Percentiles rank a stretch among this genome's conserved stretches.
Conservation (phyloP, 2,329 filamentous ascomycete species). For the Claviceps capensis region DNA sequence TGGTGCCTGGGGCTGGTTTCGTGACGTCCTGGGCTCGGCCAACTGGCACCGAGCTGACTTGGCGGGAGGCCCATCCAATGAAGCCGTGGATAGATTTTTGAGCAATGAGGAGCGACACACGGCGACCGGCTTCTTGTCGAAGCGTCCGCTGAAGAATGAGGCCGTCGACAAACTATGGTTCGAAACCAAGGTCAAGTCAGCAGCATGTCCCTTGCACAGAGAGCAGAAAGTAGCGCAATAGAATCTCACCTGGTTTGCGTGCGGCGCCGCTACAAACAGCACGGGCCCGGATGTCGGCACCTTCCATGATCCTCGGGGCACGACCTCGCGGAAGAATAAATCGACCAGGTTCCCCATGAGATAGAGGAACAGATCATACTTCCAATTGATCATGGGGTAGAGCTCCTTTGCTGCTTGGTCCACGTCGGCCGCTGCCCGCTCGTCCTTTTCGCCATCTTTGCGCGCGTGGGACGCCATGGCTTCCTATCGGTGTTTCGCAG, state of each 20-base stretch:
- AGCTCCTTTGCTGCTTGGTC: conserved; percentile 35
- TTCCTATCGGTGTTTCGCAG: background rate
- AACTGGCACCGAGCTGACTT: conserved; percentile 85
- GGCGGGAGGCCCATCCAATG: conserved; percentile 73
- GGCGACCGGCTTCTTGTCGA: conserved; percentile 71
- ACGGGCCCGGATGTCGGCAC: conserved; percentile 79
- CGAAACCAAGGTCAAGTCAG: background rate
- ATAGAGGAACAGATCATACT: conserved; percentile 69
- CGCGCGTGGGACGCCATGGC: conserved; percentile 8
- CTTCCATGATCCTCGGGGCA: conserved; percentile 89
- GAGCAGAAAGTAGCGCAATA: background rate
- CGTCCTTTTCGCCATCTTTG: conserved; percentile 35
- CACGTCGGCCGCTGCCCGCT: conserved; percentile 30
- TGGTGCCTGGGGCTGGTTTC: conserved; percentile 61
- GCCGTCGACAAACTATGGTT: conserved; percentile 81
- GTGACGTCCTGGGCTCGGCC: conserved; percentile 81
- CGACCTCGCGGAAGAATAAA: conserved; percentile 95
- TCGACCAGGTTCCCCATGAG: conserved; percentile 73
- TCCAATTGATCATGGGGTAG: conserved; percentile 57
- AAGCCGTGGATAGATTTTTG: conserved; percentile 93
- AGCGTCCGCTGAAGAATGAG: conserved; percentile 86
- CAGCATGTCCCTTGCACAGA: background rate
- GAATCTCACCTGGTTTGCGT: conserved; percentile 72
- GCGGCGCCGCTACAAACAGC: conserved; percentile 90
- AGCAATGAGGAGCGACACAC: conserved; percentile 84